Evolutionary conservation across 2,329 filamentous ascomycete genomes (phyloP).

Genomic region (Exophiala dermatitidis): DNA sequence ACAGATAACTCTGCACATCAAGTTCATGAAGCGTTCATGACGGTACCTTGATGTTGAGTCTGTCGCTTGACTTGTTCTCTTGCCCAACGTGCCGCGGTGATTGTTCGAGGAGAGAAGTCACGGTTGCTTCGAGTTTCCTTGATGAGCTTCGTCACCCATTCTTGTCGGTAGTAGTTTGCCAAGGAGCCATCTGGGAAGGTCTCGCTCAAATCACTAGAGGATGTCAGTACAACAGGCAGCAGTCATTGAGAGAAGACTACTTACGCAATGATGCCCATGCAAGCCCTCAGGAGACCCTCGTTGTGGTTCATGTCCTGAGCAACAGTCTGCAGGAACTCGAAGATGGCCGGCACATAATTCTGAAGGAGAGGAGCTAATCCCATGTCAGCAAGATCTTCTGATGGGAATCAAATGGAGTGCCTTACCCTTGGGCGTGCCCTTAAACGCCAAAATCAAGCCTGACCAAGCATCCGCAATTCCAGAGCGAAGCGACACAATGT

Average conservation of each 20-base stretch:
- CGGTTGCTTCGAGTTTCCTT: slow-evolving; percentile 86
- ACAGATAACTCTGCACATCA: slow-evolving; percentile 17
- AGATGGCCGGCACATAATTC: slow-evolving; percentile 76
- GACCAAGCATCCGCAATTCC: slow-evolving; percentile 99
- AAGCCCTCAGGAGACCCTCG: slow-evolving; percentile 83
- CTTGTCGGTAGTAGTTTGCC: slow-evolving; percentile 73
- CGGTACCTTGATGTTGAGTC: slow-evolving; percentile 27
- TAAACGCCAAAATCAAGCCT: slow-evolving; percentile 92
- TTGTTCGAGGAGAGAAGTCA: slow-evolving; percentile 75
- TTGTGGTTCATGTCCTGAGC: slow-evolving; percentile 78
- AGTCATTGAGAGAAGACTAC: slow-evolving; percentile 30
- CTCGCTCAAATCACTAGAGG: slow-evolving; percentile 75
- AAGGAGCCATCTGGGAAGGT: slow-evolving; percentile 88
- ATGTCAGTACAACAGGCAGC: slow-evolving; percentile 33
- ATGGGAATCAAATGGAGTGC: not conserved
- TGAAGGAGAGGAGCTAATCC: slow-evolving; percentile 46
- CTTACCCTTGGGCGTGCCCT: slow-evolving; percentile 49
- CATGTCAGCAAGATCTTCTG: not conserved
- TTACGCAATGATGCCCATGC: slow-evolving; percentile 96
- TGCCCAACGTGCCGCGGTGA: slow-evolving; percentile 94
- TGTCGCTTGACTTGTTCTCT: slow-evolving; percentile 97
- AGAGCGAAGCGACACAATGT: slow-evolving; percentile 87
- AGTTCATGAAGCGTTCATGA: slow-evolving; percentile 27
- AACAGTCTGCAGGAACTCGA: slow-evolving; percentile 75
- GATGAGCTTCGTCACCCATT: slow-evolving; percentile 84